These are phyloP conservation scores for Nothophoma quercina DNA, from an alignment of 2,329 filamentous ascomycete genomes.

Conservation along the genomic window DNA sequence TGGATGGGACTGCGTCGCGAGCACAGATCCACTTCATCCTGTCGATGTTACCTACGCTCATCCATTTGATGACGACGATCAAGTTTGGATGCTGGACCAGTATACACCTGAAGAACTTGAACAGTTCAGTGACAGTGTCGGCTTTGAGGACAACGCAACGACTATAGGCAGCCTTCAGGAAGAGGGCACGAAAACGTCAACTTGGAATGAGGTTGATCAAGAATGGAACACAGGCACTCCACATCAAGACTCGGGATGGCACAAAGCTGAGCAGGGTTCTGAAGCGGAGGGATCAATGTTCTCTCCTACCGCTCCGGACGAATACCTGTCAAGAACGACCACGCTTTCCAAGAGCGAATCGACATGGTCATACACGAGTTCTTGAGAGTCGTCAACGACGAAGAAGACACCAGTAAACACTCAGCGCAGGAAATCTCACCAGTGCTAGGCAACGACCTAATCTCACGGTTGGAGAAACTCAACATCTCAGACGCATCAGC, in stretches of 20 bases:
- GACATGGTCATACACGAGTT: not conserved
- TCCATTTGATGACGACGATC: slow-evolving; percentile 20
- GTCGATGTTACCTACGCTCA: slow-evolving; percentile 24
- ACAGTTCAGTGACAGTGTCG: not conserved
- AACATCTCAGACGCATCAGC: not conserved
- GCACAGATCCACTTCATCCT: slow-evolving; percentile 36
- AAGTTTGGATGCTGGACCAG: slow-evolving; percentile 19
- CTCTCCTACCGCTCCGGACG: no score
- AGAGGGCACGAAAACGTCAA: no score
- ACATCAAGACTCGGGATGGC: no score
- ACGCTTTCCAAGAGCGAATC: not conserved
- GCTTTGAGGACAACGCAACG: slow-evolving; percentile 6
- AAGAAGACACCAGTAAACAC: no score
- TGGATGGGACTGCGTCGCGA: slow-evolving; percentile 28
- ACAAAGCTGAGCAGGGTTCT: not conserved
- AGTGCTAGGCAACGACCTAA: not conserved
- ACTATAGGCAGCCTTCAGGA: not conserved
- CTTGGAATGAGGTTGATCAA: not conserved
- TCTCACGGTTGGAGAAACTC: not conserved
- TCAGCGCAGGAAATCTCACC: no score
- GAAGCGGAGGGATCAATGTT: no score
- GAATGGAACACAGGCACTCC: not conserved
- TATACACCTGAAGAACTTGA: slow-evolving; percentile 14
- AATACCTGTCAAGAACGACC: not conserved
- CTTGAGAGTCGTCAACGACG: not conserved